A percentile compares a stretch with the other conserved stretches of the same genome.
phyloP scores from a whole-genome alignment of 495 filamentous ascomycete species.

The Neurospora hispaniola region DNA sequence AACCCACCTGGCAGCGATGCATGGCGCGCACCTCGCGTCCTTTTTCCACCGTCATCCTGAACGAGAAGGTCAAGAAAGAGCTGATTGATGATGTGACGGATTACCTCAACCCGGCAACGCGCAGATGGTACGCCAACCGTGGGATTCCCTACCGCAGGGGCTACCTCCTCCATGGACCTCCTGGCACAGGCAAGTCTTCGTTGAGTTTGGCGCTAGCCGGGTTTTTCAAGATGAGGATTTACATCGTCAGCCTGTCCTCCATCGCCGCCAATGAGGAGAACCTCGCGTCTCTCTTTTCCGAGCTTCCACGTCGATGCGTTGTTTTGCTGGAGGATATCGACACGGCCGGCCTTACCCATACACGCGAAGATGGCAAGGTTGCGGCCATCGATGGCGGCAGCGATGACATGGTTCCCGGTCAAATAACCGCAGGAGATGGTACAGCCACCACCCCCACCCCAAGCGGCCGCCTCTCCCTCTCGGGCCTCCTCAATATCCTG shows the following conservation, averaged over 20 bases:
- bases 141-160: conserved; percentile 42
- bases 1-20: conserved; percentile 41
- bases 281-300: conserved; percentile 57
- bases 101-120: conserved; percentile 68
- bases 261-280: conserved; percentile 60
- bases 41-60: conserved; percentile 78
- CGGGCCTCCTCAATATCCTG: conserved; percentile 66
- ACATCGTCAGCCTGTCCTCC: conserved; percentile 55
- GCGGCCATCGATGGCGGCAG: conserved; percentile 39
- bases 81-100: conserved; percentile 79
- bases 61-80: conserved; percentile 59
- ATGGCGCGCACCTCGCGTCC: conserved; percentile 57
- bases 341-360: conserved; percentile 57
- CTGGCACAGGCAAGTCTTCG: conserved; percentile 43
- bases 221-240: conserved; percentile 36
- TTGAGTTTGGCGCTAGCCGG: conserved; percentile 39
- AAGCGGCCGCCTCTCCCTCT: conserved; percentile 51
- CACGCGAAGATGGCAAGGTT: conserved; percentile 34
- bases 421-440: conserved; percentile 14
- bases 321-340: conserved; percentile 71
- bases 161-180: conserved; percentile 38
- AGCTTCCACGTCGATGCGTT: conserved; percentile 55
- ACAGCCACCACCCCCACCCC: conserved; percentile 4
- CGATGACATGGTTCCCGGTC: conserved; percentile 19
- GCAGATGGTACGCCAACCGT: conserved; percentile 63